These are phyloP conservation scores for Neopestalotiopsis clavispora DNA, from an alignment of 2,329 filamentous ascomycete species.

Conservation along the genomic window DNA sequence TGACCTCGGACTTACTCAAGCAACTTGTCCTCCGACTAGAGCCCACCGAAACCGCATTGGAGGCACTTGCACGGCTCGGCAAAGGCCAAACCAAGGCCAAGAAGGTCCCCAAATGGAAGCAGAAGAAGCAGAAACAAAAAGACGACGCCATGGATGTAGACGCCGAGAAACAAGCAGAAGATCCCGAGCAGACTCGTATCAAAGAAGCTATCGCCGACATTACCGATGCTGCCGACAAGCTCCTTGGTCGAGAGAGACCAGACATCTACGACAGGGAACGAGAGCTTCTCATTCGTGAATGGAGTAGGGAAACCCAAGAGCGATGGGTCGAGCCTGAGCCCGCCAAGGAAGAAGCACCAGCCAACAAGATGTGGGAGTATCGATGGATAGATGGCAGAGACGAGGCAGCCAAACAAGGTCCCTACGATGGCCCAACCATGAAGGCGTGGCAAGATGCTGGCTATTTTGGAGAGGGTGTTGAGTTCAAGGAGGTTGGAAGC, in stretches of 20 bases:
- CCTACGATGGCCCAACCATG: constrained; percentile 87
- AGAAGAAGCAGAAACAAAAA: constrained; percentile 69
- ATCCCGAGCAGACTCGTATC: constrained; percentile 71
- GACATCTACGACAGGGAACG: constrained; percentile 93
- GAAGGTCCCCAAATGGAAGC: constrained; percentile 69
- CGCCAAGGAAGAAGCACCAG: constrained; percentile 29
- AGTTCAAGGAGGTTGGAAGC: constrained; percentile 68
- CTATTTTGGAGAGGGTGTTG: constrained; percentile 90
- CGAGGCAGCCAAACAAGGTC: constrained; percentile 78
- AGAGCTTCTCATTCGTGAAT: constrained; percentile 83
- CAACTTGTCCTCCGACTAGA: constrained; percentile 76
- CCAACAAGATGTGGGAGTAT: constrained; percentile 77
- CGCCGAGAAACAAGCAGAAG: constrained; percentile 56
- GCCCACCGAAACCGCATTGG: constrained; percentile 82
- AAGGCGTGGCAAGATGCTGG: constrained; percentile 88
- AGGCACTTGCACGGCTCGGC: constrained; percentile 83
- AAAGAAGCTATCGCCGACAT: constrained; percentile 79
- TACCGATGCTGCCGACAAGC: constrained; percentile 86
- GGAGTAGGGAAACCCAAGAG: constrained; percentile 83
- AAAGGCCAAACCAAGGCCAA: constrained; percentile 66
- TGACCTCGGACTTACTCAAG: constrained; percentile 75
- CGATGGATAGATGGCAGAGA: constrained; percentile 90
- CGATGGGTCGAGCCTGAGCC: constrained; percentile 69
- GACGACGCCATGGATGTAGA: constrained; percentile 74
- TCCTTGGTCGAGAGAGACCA: constrained; percentile 80